Conservation (phyloP, 208 protist genomes). For the Angomonas ambiguus region DNA sequence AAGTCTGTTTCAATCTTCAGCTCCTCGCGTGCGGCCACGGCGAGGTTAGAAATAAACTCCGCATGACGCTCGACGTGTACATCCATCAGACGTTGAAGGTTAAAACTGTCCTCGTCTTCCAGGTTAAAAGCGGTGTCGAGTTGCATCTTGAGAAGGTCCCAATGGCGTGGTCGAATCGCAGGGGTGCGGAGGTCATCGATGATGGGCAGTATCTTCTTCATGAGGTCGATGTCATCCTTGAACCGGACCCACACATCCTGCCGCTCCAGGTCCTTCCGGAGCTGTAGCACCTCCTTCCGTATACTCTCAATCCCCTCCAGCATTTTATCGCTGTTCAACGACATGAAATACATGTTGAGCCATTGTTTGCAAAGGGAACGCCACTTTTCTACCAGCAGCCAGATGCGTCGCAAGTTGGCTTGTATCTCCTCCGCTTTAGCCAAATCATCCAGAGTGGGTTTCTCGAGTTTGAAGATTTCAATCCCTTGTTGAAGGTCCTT, state of each 20-base stretch:
- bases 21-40: conserved; percentile 92
- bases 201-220: conserved; percentile 94
- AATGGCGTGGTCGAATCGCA: conserved; percentile 92
- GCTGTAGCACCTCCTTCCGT: conserved; percentile 71
- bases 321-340: conserved; percentile 91
- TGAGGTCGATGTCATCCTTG: conserved; percentile 94
- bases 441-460: conserved; percentile 90
- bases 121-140: conserved; percentile 91
- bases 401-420: conserved; percentile 86
- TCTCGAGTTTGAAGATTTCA: conserved; percentile 94
- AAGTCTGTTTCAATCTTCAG: conserved; percentile 93
- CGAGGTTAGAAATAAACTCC: conserved; percentile 92
- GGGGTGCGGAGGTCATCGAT: conserved; percentile 95
- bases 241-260: conserved; percentile 91
- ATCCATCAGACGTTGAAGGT: conserved; percentile 91
- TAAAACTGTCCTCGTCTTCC: conserved; percentile 86
- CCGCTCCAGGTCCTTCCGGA: conserved; percentile 91
- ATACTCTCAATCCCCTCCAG: conserved; percentile 85
- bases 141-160: conserved; percentile 91
- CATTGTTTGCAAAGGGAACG: conserved; percentile 76
- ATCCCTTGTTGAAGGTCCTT: conserved; percentile 89
- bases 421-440: conserved; percentile 78
- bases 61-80: conserved; percentile 92
- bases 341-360: conserved; percentile 88
- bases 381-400: conserved; percentile 92